Evolutionary conservation across 257 asterid species (phyloP).

Genomic region (Nemophila menziesii): DNA sequence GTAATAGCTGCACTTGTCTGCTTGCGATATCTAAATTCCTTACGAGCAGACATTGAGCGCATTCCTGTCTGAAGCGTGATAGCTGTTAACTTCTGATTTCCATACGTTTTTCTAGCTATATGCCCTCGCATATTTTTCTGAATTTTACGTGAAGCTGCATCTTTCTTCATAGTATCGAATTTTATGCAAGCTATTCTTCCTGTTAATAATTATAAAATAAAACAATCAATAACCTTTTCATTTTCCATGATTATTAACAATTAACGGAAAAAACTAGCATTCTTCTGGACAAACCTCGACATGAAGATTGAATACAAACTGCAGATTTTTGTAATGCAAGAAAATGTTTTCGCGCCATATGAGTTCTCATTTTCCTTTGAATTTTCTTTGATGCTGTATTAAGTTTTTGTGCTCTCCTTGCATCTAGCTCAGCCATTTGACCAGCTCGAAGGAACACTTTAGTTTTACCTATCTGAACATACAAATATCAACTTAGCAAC

Average conservation of each 20-base stretch:
- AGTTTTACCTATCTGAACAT: conserved; percentile 75
- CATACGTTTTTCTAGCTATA: conserved; percentile 50
- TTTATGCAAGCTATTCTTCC: conserved; percentile 68
- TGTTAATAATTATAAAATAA: conserved; percentile 18
- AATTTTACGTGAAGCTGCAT: conserved; percentile 69
- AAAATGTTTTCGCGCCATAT: conserved; percentile 62
- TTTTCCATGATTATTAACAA: too few species aligned
- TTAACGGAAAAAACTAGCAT: background rate
- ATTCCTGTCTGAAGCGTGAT: conserved; percentile 63
- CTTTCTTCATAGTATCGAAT: conserved; percentile 43
- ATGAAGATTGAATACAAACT: conserved; percentile 55
- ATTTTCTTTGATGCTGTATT: conserved; percentile 71
- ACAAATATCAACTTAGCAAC: conserved; percentile 1
- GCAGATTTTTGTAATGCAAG: conserved; percentile 69
- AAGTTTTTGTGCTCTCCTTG: conserved; percentile 69
- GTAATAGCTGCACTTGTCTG: conserved; percentile 57
- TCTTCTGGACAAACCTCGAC: conserved; percentile 53
- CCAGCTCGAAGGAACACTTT: conserved; percentile 92
- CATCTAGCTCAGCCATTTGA: conserved; percentile 97
- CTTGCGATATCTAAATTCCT: conserved; percentile 46
- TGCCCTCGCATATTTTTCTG: conserved; percentile 75
- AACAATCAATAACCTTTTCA: conserved; percentile 1
- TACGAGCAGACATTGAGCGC: conserved; percentile 69
- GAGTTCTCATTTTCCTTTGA: conserved; percentile 68
- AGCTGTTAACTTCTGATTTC: conserved; percentile 38